These are phyloP conservation scores for Colletotrichum tropicicola DNA, from an alignment of 2,329 filamentous ascomycete genomes.

Conservation along the genomic window DNA sequence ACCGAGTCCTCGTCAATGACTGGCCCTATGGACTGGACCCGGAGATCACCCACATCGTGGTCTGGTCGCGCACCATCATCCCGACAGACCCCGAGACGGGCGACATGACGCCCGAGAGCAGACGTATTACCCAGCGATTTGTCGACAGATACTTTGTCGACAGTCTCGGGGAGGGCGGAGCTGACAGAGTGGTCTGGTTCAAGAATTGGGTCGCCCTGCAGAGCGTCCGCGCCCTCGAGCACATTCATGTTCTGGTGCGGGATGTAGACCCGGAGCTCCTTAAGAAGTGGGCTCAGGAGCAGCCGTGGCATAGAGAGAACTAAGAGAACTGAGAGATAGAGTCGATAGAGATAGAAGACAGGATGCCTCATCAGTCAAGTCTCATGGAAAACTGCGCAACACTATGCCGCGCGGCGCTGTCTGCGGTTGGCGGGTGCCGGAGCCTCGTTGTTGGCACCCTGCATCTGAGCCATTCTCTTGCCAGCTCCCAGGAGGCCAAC, in stretches of 20 bases:
- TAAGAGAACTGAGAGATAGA: background rate
- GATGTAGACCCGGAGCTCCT: constrained; percentile 61
- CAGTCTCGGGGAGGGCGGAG: constrained; percentile 59
- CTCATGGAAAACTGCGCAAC: background rate
- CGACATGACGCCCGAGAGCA: constrained; percentile 75
- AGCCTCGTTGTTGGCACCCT: constrained; percentile 41
- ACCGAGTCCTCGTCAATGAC: constrained; percentile 83
- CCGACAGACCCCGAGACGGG: constrained; percentile 75
- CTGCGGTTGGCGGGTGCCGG: constrained; percentile 58
- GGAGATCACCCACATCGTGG: constrained; percentile 81
- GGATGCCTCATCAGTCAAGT: background rate
- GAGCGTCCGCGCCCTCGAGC: constrained; percentile 86
- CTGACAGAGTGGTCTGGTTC: constrained; percentile 78
- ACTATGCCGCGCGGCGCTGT: constrained; percentile 62
- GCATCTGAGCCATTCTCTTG: constrained; percentile 61
- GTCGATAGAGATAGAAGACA: constrained; percentile 11
- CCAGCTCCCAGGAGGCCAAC: constrained; percentile 63
- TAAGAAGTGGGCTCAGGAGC: constrained; percentile 61
- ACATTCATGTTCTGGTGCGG: constrained; percentile 81
- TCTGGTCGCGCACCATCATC: constrained; percentile 89
- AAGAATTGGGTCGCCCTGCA: constrained; percentile 93
- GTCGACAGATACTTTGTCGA: constrained; percentile 75
- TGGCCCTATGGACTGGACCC: constrained; percentile 86
- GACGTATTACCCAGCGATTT: constrained; percentile 72
- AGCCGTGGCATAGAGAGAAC: constrained; percentile 45